Evolutionary conservation across 2,329 filamentous ascomycete genomes (phyloP).

Genomic region (Colletotrichum spaethianum): DNA sequence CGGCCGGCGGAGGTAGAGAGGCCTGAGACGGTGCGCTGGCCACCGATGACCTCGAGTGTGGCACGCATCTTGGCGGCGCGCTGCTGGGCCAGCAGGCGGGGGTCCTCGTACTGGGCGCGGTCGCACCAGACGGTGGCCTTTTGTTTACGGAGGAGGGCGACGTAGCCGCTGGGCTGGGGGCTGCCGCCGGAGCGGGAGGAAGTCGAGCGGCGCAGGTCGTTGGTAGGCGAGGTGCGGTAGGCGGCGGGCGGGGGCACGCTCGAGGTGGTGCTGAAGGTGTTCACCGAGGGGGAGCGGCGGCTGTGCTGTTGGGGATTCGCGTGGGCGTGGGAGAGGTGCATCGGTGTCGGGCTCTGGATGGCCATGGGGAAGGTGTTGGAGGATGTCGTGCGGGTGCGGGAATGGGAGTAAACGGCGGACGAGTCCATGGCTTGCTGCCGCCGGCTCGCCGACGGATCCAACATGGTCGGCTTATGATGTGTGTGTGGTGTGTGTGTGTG

Average conservation of each 20-base stretch:
- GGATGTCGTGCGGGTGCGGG: conserved; percentile 69
- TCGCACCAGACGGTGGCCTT: conserved; percentile 99
- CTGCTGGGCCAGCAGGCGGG: conserved; percentile 85
- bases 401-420: conserved; percentile 63
- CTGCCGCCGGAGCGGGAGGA: conserved; percentile 80
- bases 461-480: conserved; percentile 23
- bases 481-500: not conserved
- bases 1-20: conserved; percentile 60
- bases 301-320: conserved; percentile 56
- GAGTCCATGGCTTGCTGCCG: conserved; percentile 44
- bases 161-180: conserved; percentile 80
- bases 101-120: conserved; percentile 91
- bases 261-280: conserved; percentile 80
- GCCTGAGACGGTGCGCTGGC: conserved; percentile 63
- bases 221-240: conserved; percentile 69
- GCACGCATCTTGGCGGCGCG: conserved; percentile 90
- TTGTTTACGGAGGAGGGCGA: conserved; percentile 95
- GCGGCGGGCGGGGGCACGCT: conserved; percentile 73
- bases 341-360: conserved; percentile 48
- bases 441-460: conserved; percentile 45
- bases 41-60: conserved; percentile 84
- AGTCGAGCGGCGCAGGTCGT: conserved; percentile 80
- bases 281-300: conserved; percentile 74
- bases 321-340: conserved; percentile 52
- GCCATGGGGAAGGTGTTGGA: conserved; percentile 65